Percentiles rank a stretch among this genome's conserved stretches.
These are phyloP conservation scores for Metschnikowia hibisci DNA, from an alignment of 805 yeast genomes.

Conservation along the genomic window DNA sequence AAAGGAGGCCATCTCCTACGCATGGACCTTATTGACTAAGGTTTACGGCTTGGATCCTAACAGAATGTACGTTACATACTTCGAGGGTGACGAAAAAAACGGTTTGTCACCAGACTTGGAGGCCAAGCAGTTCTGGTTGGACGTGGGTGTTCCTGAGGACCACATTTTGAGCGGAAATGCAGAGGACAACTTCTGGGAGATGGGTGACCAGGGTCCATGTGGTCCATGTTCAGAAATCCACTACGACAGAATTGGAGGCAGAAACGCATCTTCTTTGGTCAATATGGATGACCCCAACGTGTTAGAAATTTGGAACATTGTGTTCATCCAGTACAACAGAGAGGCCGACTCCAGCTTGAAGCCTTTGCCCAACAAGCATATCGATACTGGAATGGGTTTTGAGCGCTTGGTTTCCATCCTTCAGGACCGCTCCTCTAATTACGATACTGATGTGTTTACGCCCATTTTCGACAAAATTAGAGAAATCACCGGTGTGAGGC, in stretches of 20 bases:
- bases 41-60: conserved; percentile 76
- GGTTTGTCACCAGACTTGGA: conserved; percentile 93
- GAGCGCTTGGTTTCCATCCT: conserved; percentile 94
- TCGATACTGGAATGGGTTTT: conserved; percentile 98
- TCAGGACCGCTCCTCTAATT: conserved; percentile 88
- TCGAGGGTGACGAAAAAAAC: conserved; percentile 82
- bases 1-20: conserved; percentile 80
- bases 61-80: conserved; percentile 91
- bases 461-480: conserved; percentile 85
- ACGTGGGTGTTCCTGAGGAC: conserved; percentile 84
- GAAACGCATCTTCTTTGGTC: conserved; percentile 88
- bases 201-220: conserved; percentile 99
- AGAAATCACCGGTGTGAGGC: conserved; percentile 89
- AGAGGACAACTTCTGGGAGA: conserved; percentile 97
- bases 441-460: conserved; percentile 94
- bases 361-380: conserved; percentile 88
- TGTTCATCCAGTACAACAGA: conserved; percentile 94
- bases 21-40: conserved; percentile 88
- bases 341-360: conserved; percentile 79
- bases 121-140: conserved; percentile 82
- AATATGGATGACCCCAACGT: conserved; percentile 98
- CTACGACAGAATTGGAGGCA: conserved; percentile 96
- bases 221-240: conserved; percentile 99
- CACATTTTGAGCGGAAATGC: conserved; percentile 91
- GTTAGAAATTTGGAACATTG: conserved; percentile 96